Evolutionary conservation across 1,284 basidiomycete species (phyloP).

Genomic region (Pascua sp.): DNA sequence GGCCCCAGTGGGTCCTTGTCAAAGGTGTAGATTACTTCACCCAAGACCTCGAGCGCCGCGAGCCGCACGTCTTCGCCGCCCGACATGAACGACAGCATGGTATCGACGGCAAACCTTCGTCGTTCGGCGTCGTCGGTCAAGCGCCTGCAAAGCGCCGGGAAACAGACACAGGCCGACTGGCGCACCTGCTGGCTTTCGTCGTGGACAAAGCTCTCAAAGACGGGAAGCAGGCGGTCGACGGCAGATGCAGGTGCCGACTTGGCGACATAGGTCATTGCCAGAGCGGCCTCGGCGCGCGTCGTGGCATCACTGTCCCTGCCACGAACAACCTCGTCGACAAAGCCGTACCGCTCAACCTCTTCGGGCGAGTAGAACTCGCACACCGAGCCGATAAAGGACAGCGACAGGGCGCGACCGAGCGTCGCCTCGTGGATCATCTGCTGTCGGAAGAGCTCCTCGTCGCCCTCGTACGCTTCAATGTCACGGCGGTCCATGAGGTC

Average conservation of each 20-base stretch:
- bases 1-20: constrained; percentile 61
- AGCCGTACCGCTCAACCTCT: constrained; percentile 60
- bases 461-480: constrained; percentile 11
- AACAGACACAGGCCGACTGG: constrained; percentile 79
- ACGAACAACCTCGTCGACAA: constrained; percentile 76
- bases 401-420: constrained; percentile 81
- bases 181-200: constrained; percentile 81
- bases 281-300: constrained; percentile 84
- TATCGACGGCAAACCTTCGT: constrained; percentile 61
- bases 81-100: constrained; percentile 61
- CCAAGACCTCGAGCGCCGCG: constrained; percentile 81
- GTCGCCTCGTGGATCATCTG: constrained; percentile 64
- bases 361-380: constrained; percentile 58
- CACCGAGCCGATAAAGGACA: constrained; percentile 76
- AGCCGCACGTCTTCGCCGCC: constrained; percentile 72
- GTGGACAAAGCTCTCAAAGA: constrained; percentile 67
- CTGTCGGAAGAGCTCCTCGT: constrained; percentile 35
- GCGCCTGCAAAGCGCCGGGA: constrained; percentile 73
- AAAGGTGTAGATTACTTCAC: constrained; percentile 88
- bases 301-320: constrained; percentile 74
- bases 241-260: constrained; percentile 75
- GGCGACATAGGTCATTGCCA: constrained; percentile 80
- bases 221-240: constrained; percentile 67
- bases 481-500: constrained; percentile 17
- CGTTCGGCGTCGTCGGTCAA: constrained; percentile 57